A percentile compares a stretch with the other conserved stretches of the same genome.
phyloP scores from a whole-genome alignment of 331 rosid species.

The Malus hybrid region DNA sequence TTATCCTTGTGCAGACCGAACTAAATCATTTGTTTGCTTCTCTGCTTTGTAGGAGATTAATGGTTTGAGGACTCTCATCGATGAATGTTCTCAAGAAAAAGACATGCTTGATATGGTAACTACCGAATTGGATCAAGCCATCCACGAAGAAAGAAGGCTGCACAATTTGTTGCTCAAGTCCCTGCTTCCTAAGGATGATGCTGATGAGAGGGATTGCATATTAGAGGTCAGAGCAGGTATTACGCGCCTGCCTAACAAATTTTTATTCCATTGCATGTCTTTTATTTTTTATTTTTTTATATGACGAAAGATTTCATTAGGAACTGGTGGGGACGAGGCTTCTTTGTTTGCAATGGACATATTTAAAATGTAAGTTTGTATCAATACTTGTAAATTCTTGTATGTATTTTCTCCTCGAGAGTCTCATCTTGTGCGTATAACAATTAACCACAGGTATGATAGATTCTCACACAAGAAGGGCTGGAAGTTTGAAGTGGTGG shows the following conservation, averaged over 20 bases:
- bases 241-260: background rate
- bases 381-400: constrained; percentile 1
- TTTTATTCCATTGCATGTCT: background rate
- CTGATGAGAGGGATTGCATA: constrained; percentile 90
- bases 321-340: constrained; percentile 95
- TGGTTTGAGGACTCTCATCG: constrained; percentile 56
- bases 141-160: constrained; percentile 50
- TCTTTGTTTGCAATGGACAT: constrained; percentile 91
- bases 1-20: background rate
- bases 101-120: constrained; percentile 80
- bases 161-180: constrained; percentile 58
- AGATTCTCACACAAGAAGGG: constrained; percentile 66
- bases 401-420: constrained; percentile 13
- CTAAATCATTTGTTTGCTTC: background rate
- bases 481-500: constrained; percentile 82
- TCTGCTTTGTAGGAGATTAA: constrained; percentile 53
- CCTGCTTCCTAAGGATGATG: constrained; percentile 92
- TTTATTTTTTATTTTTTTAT: no score
- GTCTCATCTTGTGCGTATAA: background rate
- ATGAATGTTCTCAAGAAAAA: constrained; percentile 68
- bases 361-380: constrained; percentile 64
- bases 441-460: constrained; percentile 54
- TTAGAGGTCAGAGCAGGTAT: constrained; percentile 97
- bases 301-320: constrained; percentile 20
- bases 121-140: constrained; percentile 55